Evolutionary conservation across 495 filamentous ascomycete genomes (phyloP), one percentile per base, ranked within the genome.

Genomic region (Aspergillus sclerotiicarbonarius): DNA sequence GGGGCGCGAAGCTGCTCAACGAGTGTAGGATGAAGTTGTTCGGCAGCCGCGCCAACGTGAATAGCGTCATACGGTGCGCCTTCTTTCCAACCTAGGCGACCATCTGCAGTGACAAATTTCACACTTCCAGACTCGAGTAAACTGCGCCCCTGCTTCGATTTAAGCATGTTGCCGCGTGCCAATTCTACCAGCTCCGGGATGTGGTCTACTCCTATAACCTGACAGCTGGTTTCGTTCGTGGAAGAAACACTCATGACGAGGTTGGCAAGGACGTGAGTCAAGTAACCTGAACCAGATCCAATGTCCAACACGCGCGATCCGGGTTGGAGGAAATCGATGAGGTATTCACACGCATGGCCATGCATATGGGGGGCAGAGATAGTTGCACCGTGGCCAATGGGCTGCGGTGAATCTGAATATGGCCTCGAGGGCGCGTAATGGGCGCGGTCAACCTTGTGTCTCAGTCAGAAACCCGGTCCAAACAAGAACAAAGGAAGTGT

Each of bases 291-390:
- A 0, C 94, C 94, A 53, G 86, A 90, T 4, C 94, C 94, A 64
- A 98, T 86, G 67, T 98, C 94, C 0, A 98, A 82, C 10, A 96
- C 87, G 10, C 76, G 72, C 3, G 80, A 70, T 21, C 75, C 77
- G 0, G 77, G 75, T 41, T 74, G 58, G 19, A 87, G 81, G 71
- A 71, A 86, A 46, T 82, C 82, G 15, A 90, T 80, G 1, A 91
- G 79, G 25, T 84, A 79, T 71, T 90, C 87, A 51, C 82, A 80
- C 33, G 88, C 88, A 33, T 85, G 80, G 67, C 90, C 93, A 75
- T 98, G 94, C 90, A 98, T 98, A 80, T 98, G 94, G 16, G 94
- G 94, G 19, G 94, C 94, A 30, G 88, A 92, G 63, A 98, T 98
- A 52, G 95, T 98, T 52, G 94, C 94, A 15, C 70, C 62, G 71